These are phyloP conservation scores for Starmerella stellata DNA, from an alignment of 805 yeast genomes.

Conservation along the genomic window DNA sequence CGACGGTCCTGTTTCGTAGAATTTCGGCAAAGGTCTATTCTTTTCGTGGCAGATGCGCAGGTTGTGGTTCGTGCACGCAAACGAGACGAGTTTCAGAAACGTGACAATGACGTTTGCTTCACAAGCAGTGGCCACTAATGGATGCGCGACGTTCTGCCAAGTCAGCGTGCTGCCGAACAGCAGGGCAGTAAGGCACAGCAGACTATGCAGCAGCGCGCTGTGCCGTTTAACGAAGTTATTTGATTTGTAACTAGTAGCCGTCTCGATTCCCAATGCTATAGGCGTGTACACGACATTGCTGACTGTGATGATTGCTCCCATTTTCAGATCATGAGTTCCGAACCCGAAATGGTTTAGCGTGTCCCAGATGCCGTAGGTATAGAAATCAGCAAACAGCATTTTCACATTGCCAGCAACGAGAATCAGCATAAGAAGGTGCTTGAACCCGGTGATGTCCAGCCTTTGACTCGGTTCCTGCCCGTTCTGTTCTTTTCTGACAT, in stretches of 20 bases:
- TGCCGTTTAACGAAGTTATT: slow-evolving; percentile 12
- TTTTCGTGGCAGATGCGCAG: slow-evolving; percentile 22
- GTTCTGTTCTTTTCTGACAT: slow-evolving; percentile 7
- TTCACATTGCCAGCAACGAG: slow-evolving; percentile 27
- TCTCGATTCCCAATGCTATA: slow-evolving; percentile 24
- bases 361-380: slow-evolving; percentile 23
- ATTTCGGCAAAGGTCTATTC: slow-evolving; percentile 17
- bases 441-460: slow-evolving; percentile 23
- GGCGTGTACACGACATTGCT: slow-evolving; percentile 24
- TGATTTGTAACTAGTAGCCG: slow-evolving; percentile 4
- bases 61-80: slow-evolving; percentile 30
- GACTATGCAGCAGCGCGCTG: slow-evolving; percentile 22
- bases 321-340: slow-evolving; percentile 20
- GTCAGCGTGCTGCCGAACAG: slow-evolving; percentile 10
- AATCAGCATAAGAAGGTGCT: slow-evolving; percentile 26
- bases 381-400: slow-evolving; percentile 25
- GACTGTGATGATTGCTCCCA: slow-evolving; percentile 18
- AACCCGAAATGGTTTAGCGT: slow-evolving; percentile 21
- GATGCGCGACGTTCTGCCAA: slow-evolving; percentile 25
- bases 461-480: slow-evolving; percentile 8
- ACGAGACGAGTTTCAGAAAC: slow-evolving; percentile 28
- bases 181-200: slow-evolving; percentile 17
- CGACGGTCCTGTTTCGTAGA: slow-evolving; percentile 20
- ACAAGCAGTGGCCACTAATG: slow-evolving; percentile 29
- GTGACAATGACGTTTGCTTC: slow-evolving; percentile 28